Percentiles rank a stretch among this genome's conserved stretches.
Evolutionary conservation across 352 stramenopile species (phyloP).

Genomic region (Phytophthora pseudosyringae): DNA sequence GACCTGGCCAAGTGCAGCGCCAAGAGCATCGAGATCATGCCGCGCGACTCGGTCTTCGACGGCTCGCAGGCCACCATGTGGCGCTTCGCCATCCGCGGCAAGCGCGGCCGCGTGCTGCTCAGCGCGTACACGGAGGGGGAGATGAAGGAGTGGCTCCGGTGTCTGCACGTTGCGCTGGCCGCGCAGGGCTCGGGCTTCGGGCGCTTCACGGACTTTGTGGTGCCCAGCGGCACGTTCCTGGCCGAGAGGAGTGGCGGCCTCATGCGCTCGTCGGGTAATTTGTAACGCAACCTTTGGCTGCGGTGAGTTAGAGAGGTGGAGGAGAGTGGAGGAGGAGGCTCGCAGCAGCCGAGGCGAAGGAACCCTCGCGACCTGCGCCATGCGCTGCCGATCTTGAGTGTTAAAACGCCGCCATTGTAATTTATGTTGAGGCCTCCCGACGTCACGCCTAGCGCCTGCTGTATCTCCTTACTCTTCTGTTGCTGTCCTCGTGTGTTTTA

Average conservation of each 20-base stretch:
- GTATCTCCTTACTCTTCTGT: conserved; percentile 1
- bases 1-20: conserved; percentile 67
- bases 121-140: conserved; percentile 81
- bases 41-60: conserved; percentile 80
- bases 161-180: conserved; percentile 75
- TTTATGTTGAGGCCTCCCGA: conserved; percentile 47
- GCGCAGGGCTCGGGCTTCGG: conserved; percentile 51
- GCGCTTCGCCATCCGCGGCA: conserved; percentile 77
- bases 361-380: conserved; percentile 23
- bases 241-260: conserved; percentile 59
- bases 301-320: conserved; percentile 25
- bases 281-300: conserved; percentile 28
- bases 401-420: conserved; percentile 47
- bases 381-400: conserved; percentile 30
- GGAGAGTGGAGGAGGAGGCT: conserved; percentile 8
- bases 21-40: conserved; percentile 87
- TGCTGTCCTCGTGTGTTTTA: conserved; percentile 11
- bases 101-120: conserved; percentile 68
- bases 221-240: conserved; percentile 71
- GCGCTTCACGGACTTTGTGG: conserved; percentile 74
- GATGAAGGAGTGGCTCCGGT: conserved; percentile 88
- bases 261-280: conserved; percentile 58
- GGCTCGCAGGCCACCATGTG: conserved; percentile 79
- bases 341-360: conserved; percentile 21
- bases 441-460: conserved; percentile 2